Base-by-base conservation (phyloP, 2,329 filamentous ascomycete genomes). In the Fusarium sp. region DNA sequence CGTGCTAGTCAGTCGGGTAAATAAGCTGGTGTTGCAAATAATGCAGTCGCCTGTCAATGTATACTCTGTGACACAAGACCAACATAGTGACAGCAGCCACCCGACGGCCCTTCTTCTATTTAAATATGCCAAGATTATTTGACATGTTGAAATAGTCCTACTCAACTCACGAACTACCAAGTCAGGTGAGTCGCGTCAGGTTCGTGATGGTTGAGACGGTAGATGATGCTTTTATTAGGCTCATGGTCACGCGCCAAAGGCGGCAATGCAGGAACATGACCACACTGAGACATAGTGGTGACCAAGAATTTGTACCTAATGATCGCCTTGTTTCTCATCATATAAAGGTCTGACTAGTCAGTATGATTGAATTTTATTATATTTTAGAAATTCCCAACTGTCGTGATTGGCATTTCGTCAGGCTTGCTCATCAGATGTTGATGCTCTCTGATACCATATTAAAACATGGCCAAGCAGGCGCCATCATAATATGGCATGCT, bases 201-300 rank as follows among this genome's bases (percentile, higher is more conserved):
- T 71, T 69, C 64, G 68, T 30, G 68, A 66, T 53, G 48, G 63
- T 48, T 71, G 51, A 69, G 48, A 69, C 59, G 8, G 45, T 71
- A 42, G 54, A 71, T 70, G 68, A 71, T 71, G 23, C 11, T 51
- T 41, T 66, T 25, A n/a, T 25, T 30, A 49, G 45, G 32, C 28
- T 49, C 34, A 10, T 51, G 59, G 68, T 71, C 68, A 71, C 68
- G 68, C 63, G 68, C 50, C 47, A 46, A 27, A 55, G 48, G 37
- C 41, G 63, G 63, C 55, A 63, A 70, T 65, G 63, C 68, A 71
- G 68, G 68, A 68, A 71, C 63, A 71, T 71, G 68, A 71, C 68
- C 68, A 55, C 55, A 23, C 32, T 63, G 67, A 70, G 68, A 71
- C 68, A 71, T 59, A 13, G 18, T 49, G 50, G 60, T 71, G 68